These are phyloP conservation scores for Beauveria varroae DNA, from an alignment of 2,329 filamentous ascomycete species.

Conservation along the genomic window DNA sequence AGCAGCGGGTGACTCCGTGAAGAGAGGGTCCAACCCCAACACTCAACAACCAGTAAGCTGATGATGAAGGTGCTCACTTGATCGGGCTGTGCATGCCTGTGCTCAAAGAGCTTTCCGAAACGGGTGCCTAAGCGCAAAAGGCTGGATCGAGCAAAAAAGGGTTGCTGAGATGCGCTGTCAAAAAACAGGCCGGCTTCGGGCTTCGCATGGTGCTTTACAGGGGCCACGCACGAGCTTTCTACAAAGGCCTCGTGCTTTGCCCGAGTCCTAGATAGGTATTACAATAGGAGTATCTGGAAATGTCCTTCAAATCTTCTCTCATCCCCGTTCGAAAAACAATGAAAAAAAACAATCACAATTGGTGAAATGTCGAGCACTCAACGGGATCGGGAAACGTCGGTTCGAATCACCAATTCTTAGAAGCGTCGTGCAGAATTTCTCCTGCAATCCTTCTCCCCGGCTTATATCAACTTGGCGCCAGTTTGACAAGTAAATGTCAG, in stretches of 20 bases:
- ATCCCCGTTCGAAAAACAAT: background rate
- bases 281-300: background rate
- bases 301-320: background rate
- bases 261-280: background rate
- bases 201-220: too few relatives aligned
- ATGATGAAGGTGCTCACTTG: constrained; percentile 7
- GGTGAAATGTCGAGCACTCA: constrained; percentile 53
- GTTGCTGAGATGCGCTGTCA: background rate
- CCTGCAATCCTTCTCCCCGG: constrained; percentile 47
- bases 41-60: constrained; percentile 13
- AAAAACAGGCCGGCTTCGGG: background rate
- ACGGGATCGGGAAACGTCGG: constrained; percentile 53
- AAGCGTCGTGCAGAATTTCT: constrained; percentile 42
- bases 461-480: constrained; percentile 49
- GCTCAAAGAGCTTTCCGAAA: background rate
- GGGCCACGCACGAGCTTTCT: too few relatives aligned
- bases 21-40: constrained; percentile 4
- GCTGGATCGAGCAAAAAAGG: background rate
- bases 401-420: constrained; percentile 57
- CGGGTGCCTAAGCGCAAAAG: background rate
- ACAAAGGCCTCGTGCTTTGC: background rate
- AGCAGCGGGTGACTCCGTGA: background rate
- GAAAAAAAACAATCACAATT: background rate
- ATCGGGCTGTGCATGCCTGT: background rate
- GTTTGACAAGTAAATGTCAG: constrained; percentile 25